phyloP scores from a whole-genome alignment of 129 eudicot species.

The Glebionis coronaria region DNA sequence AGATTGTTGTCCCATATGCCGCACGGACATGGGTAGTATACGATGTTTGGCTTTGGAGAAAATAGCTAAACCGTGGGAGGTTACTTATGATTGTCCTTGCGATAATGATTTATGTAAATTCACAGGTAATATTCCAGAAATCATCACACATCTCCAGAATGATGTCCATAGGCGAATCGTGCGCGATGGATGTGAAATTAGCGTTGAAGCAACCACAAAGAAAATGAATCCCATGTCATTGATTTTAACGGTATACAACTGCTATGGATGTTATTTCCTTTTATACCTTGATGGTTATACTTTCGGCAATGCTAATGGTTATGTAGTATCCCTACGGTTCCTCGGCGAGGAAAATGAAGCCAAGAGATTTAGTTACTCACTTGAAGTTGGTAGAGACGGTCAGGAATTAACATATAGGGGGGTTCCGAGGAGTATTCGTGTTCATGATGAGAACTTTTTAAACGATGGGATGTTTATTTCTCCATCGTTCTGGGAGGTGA shows the following conservation, averaged over 20 bases:
- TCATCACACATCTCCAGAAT: neutral
- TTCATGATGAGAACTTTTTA: neutral
- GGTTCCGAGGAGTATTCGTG: neutral
- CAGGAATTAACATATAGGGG: neutral
- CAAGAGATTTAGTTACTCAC: neutral
- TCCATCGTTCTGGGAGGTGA: too few species aligned
- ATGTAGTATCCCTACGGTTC: neutral
- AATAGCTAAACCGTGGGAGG: neutral
- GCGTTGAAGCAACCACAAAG: neutral
- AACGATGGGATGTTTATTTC: too few species aligned
- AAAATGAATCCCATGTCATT: neutral
- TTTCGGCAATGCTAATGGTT: neutral
- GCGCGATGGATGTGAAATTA: neutral
- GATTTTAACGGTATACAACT: constrained; percentile 1
- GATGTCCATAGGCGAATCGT: neutral
- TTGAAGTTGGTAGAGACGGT: neutral
- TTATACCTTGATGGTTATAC: neutral
- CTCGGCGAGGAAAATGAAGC: neutral
- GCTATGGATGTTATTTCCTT: neutral
- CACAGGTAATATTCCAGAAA: neutral
- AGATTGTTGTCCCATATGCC: neutral
- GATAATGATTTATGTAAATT: neutral
- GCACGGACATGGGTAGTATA: neutral
- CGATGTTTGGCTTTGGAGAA: constrained; percentile 12
- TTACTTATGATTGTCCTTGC: neutral